Base-by-base conservation (phyloP, 176 grass and related monocot species). In the Musa acuminata region DNA sequence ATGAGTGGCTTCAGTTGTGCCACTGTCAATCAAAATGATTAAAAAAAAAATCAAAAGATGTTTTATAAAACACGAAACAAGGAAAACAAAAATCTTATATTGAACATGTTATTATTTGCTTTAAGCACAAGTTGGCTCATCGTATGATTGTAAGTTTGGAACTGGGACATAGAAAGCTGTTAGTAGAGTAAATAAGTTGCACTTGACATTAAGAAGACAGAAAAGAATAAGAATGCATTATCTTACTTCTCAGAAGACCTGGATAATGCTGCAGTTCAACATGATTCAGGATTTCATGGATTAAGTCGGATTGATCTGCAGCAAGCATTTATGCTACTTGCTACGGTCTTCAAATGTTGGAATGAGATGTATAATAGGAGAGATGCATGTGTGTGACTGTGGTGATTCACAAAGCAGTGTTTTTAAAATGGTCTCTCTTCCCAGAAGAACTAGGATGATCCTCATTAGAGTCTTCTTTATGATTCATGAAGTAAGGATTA, bases 21-120 rank as follows among this genome's bases (percentile, higher is more conserved):
- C 80, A 67, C 79, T 87, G 75, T 93, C 88, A 74, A 87, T 84
- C 70, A 72, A 52, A 84, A 99, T 91, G 80, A 90, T 95, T 60
- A 68, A 89, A 69, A 50, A 87, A 87, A 5, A 43, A 43, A 6
- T 75, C 10, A 82, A 69, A 78, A 35, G 67, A 27, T 9, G 8
- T 50, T 70, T 51, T 12, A 23, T 22, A 69, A 43, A 71, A 23
- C 62, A 75, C 75, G 13, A 70, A 69, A 12, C 26, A 62, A 25
- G 49, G 10, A 69, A 22, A 21, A 73, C 20, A 77, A 69, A n/a
- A 26, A 48, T 67, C 64, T 21, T n/a, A 77, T 59, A 51, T 50
- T n/a, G 35, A 51, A 51, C 29, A 25, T 55, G 9, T 16, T 55
- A 3, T 13, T 1, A 19, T 74, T 74, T n/a, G 35, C 13, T 70